Conservation (phyloP, 495 filamentous ascomycete genomes). For the Daldinia loculata region DNA sequence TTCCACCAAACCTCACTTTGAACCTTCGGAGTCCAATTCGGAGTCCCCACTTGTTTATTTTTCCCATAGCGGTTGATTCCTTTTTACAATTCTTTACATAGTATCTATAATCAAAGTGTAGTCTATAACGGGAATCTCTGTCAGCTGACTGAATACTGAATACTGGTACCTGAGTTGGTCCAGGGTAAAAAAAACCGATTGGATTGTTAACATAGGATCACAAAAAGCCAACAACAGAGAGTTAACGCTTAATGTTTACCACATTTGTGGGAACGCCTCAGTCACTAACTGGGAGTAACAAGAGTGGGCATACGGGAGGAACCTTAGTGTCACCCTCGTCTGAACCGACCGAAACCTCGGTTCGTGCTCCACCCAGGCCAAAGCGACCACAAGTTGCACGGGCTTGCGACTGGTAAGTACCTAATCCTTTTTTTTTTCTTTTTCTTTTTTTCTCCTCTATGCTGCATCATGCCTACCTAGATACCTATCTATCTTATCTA, state of each 20-base stretch:
- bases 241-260: slow-evolving; percentile 6
- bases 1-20: slow-evolving; percentile 1
- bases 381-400: background rate
- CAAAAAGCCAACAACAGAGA: background rate
- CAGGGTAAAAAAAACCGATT: background rate
- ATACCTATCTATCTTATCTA: background rate
- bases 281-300: slow-evolving; percentile 7
- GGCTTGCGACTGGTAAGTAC: slow-evolving; percentile 12
- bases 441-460: background rate
- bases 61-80: background rate
- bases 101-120: background rate
- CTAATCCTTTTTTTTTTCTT: background rate
- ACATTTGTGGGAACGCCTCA: slow-evolving; percentile 8
- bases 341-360: background rate
- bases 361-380: background rate
- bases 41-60: background rate
- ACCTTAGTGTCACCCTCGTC: slow-evolving; percentile 6
- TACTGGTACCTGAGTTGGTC: background rate
- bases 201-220: background rate
- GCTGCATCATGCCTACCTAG: too few relatives aligned
- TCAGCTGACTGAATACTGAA: slow-evolving; percentile 1
- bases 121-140: background rate
- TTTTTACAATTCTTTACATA: slow-evolving; percentile 1
- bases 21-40: background rate
- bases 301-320: slow-evolving; percentile 3